Base-by-base conservation (phyloP, 2,329 filamentous ascomycete species). In the Diplodia sapinea region DNA sequence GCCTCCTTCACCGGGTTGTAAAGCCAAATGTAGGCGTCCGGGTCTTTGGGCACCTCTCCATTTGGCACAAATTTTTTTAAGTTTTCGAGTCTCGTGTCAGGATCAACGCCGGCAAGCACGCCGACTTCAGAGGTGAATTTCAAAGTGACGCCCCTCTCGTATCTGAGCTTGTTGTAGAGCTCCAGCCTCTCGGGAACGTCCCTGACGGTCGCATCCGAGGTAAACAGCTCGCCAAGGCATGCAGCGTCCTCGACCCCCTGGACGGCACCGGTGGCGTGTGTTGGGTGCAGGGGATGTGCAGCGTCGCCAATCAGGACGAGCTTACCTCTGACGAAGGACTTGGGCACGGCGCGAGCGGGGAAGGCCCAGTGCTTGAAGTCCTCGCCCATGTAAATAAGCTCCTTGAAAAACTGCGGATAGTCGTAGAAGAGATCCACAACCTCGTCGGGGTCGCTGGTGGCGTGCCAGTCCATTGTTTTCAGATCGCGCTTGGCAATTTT, bases 171-270 rank as follows among this genome's bases (percentile, higher is more conserved):
- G 38, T 70, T 70, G 63, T 70, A 70, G 4, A 68, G 56, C 5
- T 47, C 17, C 49, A 70, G 55, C n/a, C 64, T 61, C 38, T 67
- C 26, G 13, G 50, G 15, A n/a, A 70, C 64, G 5, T 68, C 38
- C 26, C 36, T 59, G 9, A 54, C 33, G 6, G 13, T 40, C 2
- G 65, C 61, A 26, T 70, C 66, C 17, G 62, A 57, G 33, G 66
- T 59, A 15, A 70, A 66, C 5, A 70, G 57, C 4, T 67, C 59
- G 33, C 66, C 69, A 8, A 70, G 64, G 11, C 68, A 59, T 36
- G 66, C 69, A 6, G 68, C 69, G n/a, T 70, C 69, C 40, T 70
- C 69, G 12, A 69, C 50, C 15, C 68, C 69, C 63, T 70, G 69
- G 8, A 69, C 69, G 6, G 66, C 69, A 13, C 69, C 69, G 31